These are phyloP conservation scores for Ophiocordyceps unilateralis DNA, from an alignment of 2,329 filamentous ascomycete genomes.

Conservation along the genomic window DNA sequence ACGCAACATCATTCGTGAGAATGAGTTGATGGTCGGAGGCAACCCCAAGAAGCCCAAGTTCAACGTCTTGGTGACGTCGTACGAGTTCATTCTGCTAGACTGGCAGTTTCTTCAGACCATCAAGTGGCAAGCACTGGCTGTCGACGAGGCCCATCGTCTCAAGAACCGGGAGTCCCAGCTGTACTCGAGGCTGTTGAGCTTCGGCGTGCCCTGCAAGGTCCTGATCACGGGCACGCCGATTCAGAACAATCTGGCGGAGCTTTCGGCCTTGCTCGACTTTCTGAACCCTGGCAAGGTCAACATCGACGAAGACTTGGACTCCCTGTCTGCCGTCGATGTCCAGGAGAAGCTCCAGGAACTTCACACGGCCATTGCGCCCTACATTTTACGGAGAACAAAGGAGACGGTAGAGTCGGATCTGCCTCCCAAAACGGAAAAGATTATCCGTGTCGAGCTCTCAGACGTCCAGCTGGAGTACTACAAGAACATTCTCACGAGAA, in stretches of 20 bases:
- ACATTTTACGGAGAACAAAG: conserved; percentile 89
- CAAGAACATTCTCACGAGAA: conserved; percentile 94
- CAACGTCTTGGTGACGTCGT: conserved; percentile 93
- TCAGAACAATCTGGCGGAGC: conserved; percentile 87
- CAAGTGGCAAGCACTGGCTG: conserved; percentile 94
- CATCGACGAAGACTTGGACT: conserved; percentile 82
- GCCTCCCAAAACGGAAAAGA: conserved; percentile 95
- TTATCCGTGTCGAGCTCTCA: conserved; percentile 91
- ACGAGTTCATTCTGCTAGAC: conserved; percentile 87
- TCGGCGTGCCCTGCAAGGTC: conserved; percentile 74
- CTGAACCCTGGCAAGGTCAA: conserved; percentile 85
- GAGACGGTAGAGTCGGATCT: conserved; percentile 94
- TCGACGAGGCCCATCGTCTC: conserved; percentile 90
- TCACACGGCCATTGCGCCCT: conserved; percentile 76
- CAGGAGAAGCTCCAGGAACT: conserved; percentile 76
- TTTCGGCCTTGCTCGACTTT: conserved; percentile 88
- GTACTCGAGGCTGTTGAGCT: conserved; percentile 69
- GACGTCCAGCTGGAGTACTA: conserved; percentile 97
- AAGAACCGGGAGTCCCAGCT: conserved; percentile 94
- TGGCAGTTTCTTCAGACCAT: conserved; percentile 70
- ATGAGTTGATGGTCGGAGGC: conserved; percentile 74
- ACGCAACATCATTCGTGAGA: conserved; percentile 72
- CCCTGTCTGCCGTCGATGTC: conserved; percentile 58
- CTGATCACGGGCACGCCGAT: conserved; percentile 95
- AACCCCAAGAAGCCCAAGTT: conserved; percentile 86